These are phyloP conservation scores for Kickxella alabastrina DNA, from an alignment of 192 early-diverging fungal species.

Conservation along the genomic window DNA sequence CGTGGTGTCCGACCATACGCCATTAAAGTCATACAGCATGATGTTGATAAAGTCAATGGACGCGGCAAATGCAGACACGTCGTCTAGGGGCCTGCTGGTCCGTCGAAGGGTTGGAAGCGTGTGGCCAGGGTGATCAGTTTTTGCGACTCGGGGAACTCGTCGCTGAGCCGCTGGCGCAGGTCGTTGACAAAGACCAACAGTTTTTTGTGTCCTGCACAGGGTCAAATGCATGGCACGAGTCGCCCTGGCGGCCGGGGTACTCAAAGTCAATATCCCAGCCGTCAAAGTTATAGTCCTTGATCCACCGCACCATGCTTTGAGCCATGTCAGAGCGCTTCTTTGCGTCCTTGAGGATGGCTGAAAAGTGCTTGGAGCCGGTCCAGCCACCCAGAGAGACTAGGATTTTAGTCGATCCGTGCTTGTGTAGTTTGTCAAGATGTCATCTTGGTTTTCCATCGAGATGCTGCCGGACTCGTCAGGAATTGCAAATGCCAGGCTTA, in stretches of 20 bases:
- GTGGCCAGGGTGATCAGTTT: slow-evolving; percentile 66
- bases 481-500: slow-evolving; percentile 65
- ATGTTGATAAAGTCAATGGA: slow-evolving; percentile 63
- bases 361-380: slow-evolving; percentile 60
- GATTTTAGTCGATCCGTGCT: slow-evolving; percentile 24
- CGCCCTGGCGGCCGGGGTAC: slow-evolving; percentile 58
- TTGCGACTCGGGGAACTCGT: slow-evolving; percentile 19
- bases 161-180: slow-evolving; percentile 52
- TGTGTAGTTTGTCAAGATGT: slow-evolving; percentile 14
- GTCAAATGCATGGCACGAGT: slow-evolving; percentile 48
- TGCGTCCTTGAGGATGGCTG: slow-evolving; percentile 50
- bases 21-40: slow-evolving; percentile 68
- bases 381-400: slow-evolving; percentile 69
- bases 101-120: slow-evolving; percentile 60
- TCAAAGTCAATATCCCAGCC: slow-evolving; percentile 79
- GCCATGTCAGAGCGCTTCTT: slow-evolving; percentile 50
- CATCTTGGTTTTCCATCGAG: slow-evolving; percentile 25
- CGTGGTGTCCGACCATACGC: slow-evolving; percentile 57
- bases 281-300: slow-evolving; percentile 56
- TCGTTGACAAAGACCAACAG: slow-evolving; percentile 57
- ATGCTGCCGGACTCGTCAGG: slow-evolving; percentile 40
- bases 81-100: slow-evolving; percentile 44
- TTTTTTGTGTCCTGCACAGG: slow-evolving; percentile 56
- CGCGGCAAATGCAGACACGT: slow-evolving; percentile 58
- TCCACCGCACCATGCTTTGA: slow-evolving; percentile 50